Percentiles rank a stretch among this genome's conserved stretches.
Conservation (phyloP, 495 filamentous ascomycete species). For the Neurospora sp. region DNA sequence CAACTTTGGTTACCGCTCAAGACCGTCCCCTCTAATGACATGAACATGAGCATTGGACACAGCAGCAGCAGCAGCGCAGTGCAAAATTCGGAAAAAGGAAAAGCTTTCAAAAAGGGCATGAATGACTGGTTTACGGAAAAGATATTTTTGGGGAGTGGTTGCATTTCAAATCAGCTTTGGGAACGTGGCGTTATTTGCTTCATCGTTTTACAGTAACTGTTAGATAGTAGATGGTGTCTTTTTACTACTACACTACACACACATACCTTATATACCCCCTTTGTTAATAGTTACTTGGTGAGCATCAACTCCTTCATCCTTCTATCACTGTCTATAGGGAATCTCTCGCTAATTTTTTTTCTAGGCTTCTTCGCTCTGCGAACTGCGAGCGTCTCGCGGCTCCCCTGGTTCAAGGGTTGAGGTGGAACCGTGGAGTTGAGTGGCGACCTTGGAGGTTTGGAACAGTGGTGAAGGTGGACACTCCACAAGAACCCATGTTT, state of each 20-base stretch:
- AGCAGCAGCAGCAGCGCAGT: not conserved
- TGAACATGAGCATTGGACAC: not conserved
- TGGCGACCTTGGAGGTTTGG: not conserved
- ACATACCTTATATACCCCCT: not conserved
- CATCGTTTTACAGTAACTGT: not conserved
- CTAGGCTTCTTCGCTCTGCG: not conserved
- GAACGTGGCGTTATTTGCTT: not conserved
- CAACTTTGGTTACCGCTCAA: not conserved
- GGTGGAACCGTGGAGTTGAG: not conserved
- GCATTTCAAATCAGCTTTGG: not conserved
- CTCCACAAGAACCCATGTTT: not conserved
- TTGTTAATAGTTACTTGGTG: not conserved
- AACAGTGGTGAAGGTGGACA: not conserved
- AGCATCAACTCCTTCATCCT: not conserved
- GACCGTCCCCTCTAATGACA: not conserved
- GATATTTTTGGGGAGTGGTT: not conserved
- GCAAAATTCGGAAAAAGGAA: not conserved
- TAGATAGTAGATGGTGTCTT: not conserved
- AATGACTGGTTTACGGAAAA: not conserved
- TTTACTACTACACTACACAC: not conserved
- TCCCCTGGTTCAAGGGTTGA: not conserved
- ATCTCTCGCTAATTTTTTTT: not conserved
- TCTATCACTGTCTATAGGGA: not conserved
- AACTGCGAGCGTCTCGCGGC: not conserved
- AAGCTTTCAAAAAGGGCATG: not conserved